A percentile compares a stretch with the other conserved stretches of the same genome.
Evolutionary conservation across 2,329 filamentous ascomycete species (phyloP).

Genomic region (Drechmeria coniospora): DNA sequence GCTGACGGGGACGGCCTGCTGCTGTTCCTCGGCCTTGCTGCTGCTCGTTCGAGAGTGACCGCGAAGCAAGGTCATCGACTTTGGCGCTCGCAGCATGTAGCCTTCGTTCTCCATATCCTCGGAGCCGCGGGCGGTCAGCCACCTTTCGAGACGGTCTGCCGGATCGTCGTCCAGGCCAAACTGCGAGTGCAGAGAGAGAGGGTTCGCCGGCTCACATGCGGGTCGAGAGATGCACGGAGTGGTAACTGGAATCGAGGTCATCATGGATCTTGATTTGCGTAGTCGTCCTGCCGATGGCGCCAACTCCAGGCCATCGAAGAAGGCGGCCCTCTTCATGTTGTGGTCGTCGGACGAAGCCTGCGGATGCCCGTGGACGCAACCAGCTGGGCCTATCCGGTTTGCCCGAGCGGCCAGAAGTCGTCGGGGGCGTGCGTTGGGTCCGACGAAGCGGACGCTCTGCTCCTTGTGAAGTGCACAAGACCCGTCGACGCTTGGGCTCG

Average conservation of each 20-base stretch:
- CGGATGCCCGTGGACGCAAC: too few relatives aligned
- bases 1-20: constrained; percentile 20
- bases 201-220: too few relatives aligned
- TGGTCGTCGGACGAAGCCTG: too few relatives aligned
- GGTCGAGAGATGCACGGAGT: too few relatives aligned
- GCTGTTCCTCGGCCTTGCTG: constrained; percentile 15
- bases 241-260: constrained; percentile 15
- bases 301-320: background rate
- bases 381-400: too few relatives aligned
- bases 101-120: constrained; percentile 14
- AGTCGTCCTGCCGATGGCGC: constrained; percentile 19
- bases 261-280: constrained; percentile 41
- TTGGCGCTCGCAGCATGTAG: constrained; percentile 26
- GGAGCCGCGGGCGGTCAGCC: constrained; percentile 1
- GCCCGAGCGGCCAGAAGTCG: constrained; percentile 15
- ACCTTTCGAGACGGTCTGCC: constrained; percentile 3
- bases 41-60: constrained; percentile 6
- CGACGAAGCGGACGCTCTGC: constrained; percentile 41
- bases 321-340: background rate
- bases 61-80: constrained; percentile 39
- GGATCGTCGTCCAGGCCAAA: constrained; percentile 1
- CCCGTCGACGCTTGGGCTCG: constrained; percentile 6
- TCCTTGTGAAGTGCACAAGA: constrained; percentile 21
- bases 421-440: constrained; percentile 14
- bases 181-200: too few relatives aligned